phyloP scores from a whole-genome alignment of 495 filamentous ascomycete genomes.

The Letharia lupina region DNA sequence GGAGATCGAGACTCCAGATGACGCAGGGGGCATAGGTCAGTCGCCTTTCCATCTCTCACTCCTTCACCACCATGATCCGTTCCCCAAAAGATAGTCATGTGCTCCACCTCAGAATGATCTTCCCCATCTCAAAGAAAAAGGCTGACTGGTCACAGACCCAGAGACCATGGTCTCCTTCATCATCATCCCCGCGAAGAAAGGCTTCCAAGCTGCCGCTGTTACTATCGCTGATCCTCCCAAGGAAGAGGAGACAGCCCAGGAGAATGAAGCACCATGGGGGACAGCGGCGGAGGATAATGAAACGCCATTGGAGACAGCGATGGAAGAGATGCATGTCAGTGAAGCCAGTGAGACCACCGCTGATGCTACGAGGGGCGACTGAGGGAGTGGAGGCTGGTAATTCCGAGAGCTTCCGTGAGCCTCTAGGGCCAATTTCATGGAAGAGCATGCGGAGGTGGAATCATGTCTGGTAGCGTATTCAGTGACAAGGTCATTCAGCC shows the following conservation, averaged over 20 bases:
- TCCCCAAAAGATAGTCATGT: not conserved
- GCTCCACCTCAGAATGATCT: too few species aligned
- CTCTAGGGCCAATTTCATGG: too few species aligned
- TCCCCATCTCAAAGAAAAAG: not conserved
- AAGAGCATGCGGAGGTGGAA: too few species aligned
- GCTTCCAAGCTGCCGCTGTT: conserved; percentile 17
- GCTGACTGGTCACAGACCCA: not conserved
- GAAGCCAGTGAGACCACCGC: not conserved
- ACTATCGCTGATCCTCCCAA: conserved; percentile 12
- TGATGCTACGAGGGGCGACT: not conserved
- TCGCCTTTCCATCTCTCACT: not conserved
- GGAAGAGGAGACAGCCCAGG: not conserved
- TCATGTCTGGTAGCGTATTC: too few species aligned
- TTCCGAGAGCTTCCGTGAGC: not conserved
- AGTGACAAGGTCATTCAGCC: too few species aligned
- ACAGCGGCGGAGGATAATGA: too few species aligned
- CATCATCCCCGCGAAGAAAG: conserved; percentile 4
- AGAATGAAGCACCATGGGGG: not conserved
- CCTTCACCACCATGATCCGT: not conserved
- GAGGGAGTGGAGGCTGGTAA: not conserved
- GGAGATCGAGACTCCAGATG: conserved; percentile 15
- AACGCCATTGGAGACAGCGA: not conserved
- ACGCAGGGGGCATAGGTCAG: conserved; percentile 9
- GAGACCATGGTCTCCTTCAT: not conserved
- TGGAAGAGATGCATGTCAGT: not conserved